Evolutionary conservation across 208 protist species (phyloP), one percentile per base, ranked within the genome.

Genomic region (Trypanosomatidae sp.): DNA sequence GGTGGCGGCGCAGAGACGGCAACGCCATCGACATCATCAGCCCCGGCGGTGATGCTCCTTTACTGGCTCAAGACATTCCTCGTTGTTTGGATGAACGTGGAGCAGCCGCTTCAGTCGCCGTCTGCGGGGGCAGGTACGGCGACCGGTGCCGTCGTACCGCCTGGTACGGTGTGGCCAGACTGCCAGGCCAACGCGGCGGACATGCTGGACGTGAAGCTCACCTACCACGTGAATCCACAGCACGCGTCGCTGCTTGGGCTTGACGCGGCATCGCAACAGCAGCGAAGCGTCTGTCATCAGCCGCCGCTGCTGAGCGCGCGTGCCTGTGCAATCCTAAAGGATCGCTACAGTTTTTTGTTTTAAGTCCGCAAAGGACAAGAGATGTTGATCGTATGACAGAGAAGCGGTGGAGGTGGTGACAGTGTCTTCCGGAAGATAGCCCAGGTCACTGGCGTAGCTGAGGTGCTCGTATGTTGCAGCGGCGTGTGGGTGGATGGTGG

Each of bases 241-340:
- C 55, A 79, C 64, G 68, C 68, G 12, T 65, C 30, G 19, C 28
- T 79, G 15, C 46, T 79, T 22, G 75, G 64, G 30, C 62, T 73
- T 44, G 75, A 74, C 44, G 75, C 60, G 12, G 53, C 68, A 50
- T 36, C 30, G 44, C 53, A 55, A 47, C 69, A 56, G n/a, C 36
- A 66, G 46, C 44, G 67, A 39, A 46, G 41, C 47, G 74, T 69
- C 25, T 56, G 46, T 28, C 62, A 64, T n/a, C 62, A 79, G 30
- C 53, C 75, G 39, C 75, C 75, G 22, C 55, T 79, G 69, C 69
- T 79, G 52, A 79, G 75, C 39, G 75, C 69, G 69, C 75, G 75
- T n/a, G 75, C 53, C 28, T 79, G 75, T 30, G 68, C 75, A 2
- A 70, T 79, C 5, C 17, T 79, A 22, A 79, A 71, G 70, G 75